A percentile compares a stretch with the other conserved stretches of the same genome.
Evolutionary conservation across 2,329 filamentous ascomycete species (phyloP).

Genomic region (Alternaria burnsii): DNA sequence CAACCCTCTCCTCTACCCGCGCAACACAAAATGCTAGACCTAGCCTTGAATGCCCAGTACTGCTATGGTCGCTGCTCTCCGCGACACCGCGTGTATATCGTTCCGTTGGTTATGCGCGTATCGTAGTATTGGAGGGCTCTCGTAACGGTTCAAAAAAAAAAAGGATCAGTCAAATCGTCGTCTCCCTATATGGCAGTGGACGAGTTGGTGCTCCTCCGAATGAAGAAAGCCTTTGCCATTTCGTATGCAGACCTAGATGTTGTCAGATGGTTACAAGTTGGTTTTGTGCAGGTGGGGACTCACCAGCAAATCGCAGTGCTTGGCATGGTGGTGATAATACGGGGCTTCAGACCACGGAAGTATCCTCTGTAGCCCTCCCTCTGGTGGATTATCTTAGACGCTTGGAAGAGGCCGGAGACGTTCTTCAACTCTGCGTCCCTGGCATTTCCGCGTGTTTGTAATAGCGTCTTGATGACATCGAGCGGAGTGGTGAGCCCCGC

Average conservation of each 20-base stretch:
- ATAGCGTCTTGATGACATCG: conserved; percentile 97
- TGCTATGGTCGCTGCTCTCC: conserved; percentile 20
- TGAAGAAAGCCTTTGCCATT: conserved; percentile 74
- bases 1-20: conserved; percentile 24
- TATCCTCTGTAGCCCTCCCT: conserved; percentile 88
- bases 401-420: conserved; percentile 83
- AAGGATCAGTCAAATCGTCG: conserved; percentile 4
- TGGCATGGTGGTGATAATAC: conserved; percentile 95
- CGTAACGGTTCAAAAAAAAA: conserved; percentile 10
- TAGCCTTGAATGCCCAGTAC: conserved; percentile 32
- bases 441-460: conserved; percentile 90
- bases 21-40: conserved; percentile 24
- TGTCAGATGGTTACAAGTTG: conserved; percentile 16
- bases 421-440: conserved; percentile 80
- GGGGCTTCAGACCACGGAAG: conserved; percentile 89
- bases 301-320: conserved; percentile 99
- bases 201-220: conserved; percentile 51
- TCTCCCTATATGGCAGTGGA: conserved; percentile 32
- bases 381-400: conserved; percentile 80
- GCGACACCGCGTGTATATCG: conserved; percentile 23
- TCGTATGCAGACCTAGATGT: conserved; percentile 68
- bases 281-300: conserved; percentile 34
- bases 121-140: conserved; percentile 14
- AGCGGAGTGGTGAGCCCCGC: conserved; percentile 94
- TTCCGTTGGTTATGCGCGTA: conserved; percentile 18